Base-by-base conservation (phyloP, 805 yeast genomes). In the Kazachstania bromeliacearum region DNA sequence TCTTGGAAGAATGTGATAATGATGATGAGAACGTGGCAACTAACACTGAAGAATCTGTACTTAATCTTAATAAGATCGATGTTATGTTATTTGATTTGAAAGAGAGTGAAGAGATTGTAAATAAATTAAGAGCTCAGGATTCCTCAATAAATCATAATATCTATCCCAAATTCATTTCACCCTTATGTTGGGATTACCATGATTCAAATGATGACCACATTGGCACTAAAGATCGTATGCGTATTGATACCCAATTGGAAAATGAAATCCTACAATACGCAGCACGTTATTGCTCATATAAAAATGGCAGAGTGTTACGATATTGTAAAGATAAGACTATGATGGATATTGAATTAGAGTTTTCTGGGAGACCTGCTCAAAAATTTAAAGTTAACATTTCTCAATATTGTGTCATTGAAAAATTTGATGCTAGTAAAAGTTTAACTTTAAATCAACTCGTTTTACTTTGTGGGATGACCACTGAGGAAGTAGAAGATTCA, bases 41-140 rank as follows among this genome's bases (percentile, higher is more conserved):
- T 6, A 28, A 28, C 20, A 16, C 13, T 14, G 54, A 47, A 10
- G 40, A 29, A 4, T 22, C 21, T 28, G 32, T 16, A 12, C 30
- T 53, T 2, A 43, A 45, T 24, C 40, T 88, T 45, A 72, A 70
- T 34, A 73, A 75, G 17, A 64, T 87, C 35, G 94, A 84, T 49
- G 85, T 89, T 7, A 92, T 92, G 97, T 65, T 87, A 13, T 60
- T 70, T 27, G 95, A 85, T 55, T 67, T 87, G 7, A 51, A 62
- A 14, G 73, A 72, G 19, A 79, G 94, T 46, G 62, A 66, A 36
- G 46, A 49, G 3, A 55, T 74, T 17, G 77, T 44, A 38, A 41
- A 3, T 39, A 49, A 5, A 59, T 73, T 13, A 68, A 64, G n/a
- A 23, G n/a, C 26, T 36, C 38, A 27, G 41, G 54, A 35, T 12